Evolutionary conservation across 495 filamentous ascomycete species (phyloP).

Genomic region (Aspergillus indologenus): DNA sequence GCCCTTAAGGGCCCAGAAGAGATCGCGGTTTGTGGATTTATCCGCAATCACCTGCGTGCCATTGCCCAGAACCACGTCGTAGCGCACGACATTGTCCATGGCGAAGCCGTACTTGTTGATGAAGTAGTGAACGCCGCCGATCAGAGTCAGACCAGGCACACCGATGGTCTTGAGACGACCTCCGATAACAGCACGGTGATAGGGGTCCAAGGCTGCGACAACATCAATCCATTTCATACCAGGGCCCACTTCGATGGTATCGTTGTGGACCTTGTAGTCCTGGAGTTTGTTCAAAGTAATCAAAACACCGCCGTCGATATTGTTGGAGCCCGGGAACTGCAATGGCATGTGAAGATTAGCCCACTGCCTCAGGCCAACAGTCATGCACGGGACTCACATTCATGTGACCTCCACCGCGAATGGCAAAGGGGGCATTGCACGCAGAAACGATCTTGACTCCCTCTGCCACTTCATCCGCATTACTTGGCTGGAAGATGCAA

Average conservation of each 20-base stretch:
- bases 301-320: constrained; percentile 29
- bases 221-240: constrained; percentile 43
- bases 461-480: no score
- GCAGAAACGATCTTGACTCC: no score
- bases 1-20: constrained; percentile 41
- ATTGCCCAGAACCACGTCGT: constrained; percentile 32
- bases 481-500: no score
- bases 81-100: constrained; percentile 30
- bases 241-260: constrained; percentile 31
- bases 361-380: not conserved
- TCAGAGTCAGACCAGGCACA: constrained; percentile 26
- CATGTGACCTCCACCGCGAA: constrained; percentile 38
- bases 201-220: constrained; percentile 32
- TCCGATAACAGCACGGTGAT: constrained; percentile 43
- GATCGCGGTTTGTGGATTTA: constrained; percentile 23
- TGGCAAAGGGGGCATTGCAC: constrained; percentile 34
- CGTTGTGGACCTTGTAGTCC: constrained; percentile 15
- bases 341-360: no score
- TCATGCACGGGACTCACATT: constrained; percentile 19
- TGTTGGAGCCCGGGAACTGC: constrained; percentile 30
- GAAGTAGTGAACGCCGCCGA: constrained; percentile 33
- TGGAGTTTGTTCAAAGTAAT: constrained; percentile 20
- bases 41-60: constrained; percentile 28
- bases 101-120: constrained; percentile 31
- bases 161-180: constrained; percentile 45